Conservation (phyloP, 768 basidiomycete species). For the Termitomyces heimii region DNA sequence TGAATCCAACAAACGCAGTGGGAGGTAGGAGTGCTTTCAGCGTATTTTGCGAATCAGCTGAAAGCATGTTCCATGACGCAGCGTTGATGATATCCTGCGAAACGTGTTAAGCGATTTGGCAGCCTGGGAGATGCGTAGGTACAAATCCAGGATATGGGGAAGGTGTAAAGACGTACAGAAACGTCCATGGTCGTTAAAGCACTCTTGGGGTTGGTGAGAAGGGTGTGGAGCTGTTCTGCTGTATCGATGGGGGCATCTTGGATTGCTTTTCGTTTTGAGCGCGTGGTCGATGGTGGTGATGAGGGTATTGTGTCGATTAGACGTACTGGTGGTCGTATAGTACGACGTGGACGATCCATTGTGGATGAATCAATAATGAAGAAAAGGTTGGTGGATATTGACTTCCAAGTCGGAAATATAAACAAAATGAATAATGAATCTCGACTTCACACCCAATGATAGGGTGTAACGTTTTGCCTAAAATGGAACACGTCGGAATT, state of each 20-base stretch:
- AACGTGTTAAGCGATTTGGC: constrained; percentile 19
- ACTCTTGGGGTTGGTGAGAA: constrained; percentile 12
- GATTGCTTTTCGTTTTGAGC: constrained; percentile 6
- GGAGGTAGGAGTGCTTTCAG: constrained; percentile 38
- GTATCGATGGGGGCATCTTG: constrained; percentile 5
- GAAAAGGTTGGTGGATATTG: neutral
- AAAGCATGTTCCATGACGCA: constrained; percentile 39
- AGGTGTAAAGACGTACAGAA: constrained; percentile 32
- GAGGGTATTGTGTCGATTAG: neutral
- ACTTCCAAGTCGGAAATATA: neutral
- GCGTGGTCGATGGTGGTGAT: constrained; percentile 2
- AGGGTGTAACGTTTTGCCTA: too few relatives aligned
- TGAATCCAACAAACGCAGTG: constrained; percentile 34
- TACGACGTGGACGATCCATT: constrained; percentile 16
- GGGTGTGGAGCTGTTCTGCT: constrained; percentile 6
- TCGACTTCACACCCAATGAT: neutral
- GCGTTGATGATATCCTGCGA: constrained; percentile 44
- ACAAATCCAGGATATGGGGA: constrained; percentile 5
- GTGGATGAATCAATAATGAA: neutral
- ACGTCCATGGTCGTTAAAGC: constrained; percentile 29
- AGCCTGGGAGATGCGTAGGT: constrained; percentile 6
- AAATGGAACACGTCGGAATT: too few relatives aligned
- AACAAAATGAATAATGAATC: neutral
- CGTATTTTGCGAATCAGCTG: constrained; percentile 29
- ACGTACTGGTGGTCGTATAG: constrained; percentile 9